A percentile compares a stretch with the other conserved stretches of the same genome.
phyloP scores from a whole-genome alignment of 495 filamentous ascomycete species.

The Penicillium steckii region DNA sequence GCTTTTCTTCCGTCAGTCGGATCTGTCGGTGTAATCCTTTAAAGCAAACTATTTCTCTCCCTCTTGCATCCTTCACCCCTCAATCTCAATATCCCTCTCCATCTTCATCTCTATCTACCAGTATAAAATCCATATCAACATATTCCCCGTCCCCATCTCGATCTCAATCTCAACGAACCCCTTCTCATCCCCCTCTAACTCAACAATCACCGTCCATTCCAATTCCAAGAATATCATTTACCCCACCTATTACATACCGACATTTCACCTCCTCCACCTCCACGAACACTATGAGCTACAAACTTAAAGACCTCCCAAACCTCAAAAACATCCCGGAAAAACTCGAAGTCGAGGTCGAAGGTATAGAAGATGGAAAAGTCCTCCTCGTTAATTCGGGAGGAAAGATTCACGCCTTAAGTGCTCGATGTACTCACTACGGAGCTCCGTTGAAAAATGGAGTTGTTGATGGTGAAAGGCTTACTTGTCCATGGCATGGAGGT shows the following conservation, averaged over 20 bases:
- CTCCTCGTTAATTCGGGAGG: constrained; percentile 75
- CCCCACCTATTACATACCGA: not conserved
- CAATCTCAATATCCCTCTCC: not conserved
- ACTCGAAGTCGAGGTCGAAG: constrained; percentile 85
- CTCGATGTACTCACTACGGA: constrained; percentile 94
- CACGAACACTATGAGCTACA: constrained; percentile 65
- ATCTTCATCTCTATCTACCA: too few species aligned
- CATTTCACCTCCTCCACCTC: constrained; percentile 4
- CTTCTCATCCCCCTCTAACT: not conserved
- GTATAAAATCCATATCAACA: too few species aligned
- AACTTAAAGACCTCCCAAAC: constrained; percentile 74
- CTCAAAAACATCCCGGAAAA: constrained; percentile 73
- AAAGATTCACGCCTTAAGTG: constrained; percentile 71
- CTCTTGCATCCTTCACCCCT: not conserved
- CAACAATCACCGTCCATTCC: not conserved
- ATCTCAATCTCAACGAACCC: too few species aligned
- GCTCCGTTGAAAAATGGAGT: constrained; percentile 85
- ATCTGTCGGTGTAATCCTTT: not conserved
- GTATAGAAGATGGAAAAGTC: constrained; percentile 79
- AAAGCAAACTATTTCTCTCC: not conserved
- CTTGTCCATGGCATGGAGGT: constrained; percentile 96
- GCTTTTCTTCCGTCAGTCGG: not conserved
- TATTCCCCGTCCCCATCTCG: too few species aligned
- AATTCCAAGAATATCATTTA: not conserved
- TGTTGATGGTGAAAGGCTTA: constrained; percentile 78